phyloP scores from a whole-genome alignment of 306 rosid species.

The Sesbania bispinosa region DNA sequence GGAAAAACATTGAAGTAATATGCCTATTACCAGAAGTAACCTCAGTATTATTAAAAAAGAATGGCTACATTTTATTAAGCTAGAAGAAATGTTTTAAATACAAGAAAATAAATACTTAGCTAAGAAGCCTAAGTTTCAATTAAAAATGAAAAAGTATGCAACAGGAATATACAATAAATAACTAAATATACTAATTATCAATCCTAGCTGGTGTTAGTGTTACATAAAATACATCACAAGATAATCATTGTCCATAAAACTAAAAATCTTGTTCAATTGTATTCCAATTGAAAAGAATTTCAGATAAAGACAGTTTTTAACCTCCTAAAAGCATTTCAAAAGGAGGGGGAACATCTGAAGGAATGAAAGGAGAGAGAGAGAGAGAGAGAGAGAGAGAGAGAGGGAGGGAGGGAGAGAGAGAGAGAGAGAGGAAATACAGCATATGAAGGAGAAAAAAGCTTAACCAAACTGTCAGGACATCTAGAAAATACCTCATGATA shows the following conservation, averaged over 20 bases:
- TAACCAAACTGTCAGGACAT: background rate
- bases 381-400: too few species aligned
- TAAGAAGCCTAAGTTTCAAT: background rate
- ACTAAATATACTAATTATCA: background rate
- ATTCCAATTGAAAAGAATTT: background rate
- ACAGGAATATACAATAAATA: background rate
- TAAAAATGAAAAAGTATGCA: background rate
- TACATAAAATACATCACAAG: conserved; percentile 3
- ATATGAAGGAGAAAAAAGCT: too few species aligned
- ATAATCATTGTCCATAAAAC: background rate
- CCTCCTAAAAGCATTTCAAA: background rate
- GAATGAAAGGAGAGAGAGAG: too few species aligned
- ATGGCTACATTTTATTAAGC: too few species aligned
- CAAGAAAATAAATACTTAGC: background rate
- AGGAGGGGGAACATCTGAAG: background rate
- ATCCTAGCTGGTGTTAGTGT: background rate
- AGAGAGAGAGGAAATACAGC: too few species aligned
- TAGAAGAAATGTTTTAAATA: conserved; percentile 8
- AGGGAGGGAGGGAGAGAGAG: too few species aligned
- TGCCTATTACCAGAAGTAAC: background rate
- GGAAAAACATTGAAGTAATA: too few species aligned
- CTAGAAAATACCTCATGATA: background rate
- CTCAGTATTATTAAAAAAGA: background rate
- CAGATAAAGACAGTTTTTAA: background rate
- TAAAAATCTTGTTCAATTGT: background rate